A percentile compares a stretch with the other conserved stretches of the same genome.
phyloP scores from a whole-genome alignment of 176 grass and related monocot genomes.

The Paspalum vaginatum region DNA sequence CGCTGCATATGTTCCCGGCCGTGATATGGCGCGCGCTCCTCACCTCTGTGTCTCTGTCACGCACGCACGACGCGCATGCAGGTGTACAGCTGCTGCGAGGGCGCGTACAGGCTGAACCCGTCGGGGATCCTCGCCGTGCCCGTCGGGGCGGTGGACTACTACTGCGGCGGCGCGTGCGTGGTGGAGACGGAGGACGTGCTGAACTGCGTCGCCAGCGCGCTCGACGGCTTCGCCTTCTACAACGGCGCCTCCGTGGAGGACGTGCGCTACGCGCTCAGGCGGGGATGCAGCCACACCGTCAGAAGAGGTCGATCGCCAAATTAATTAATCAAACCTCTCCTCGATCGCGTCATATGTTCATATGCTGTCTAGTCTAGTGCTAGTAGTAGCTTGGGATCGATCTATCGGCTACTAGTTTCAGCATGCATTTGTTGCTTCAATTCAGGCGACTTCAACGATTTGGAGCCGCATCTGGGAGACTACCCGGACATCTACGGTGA shows the following conservation, averaged over 20 bases:
- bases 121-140: slow-evolving; percentile 52
- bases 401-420: not conserved
- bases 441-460: slow-evolving; percentile 57
- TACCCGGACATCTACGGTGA: slow-evolving; percentile 53
- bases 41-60: no score
- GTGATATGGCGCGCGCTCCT: no score
- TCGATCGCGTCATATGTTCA: not conserved
- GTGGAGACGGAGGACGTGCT: slow-evolving; percentile 71
- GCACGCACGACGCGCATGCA: not conserved
- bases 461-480: slow-evolving; percentile 42
- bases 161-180: slow-evolving; percentile 70
- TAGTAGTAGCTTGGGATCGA: no score
- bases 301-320: slow-evolving; percentile 27
- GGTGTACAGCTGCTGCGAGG: slow-evolving; percentile 71
- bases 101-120: slow-evolving; percentile 41
- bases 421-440: not conserved
- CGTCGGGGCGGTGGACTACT: slow-evolving; percentile 35
- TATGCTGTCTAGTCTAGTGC: not conserved
- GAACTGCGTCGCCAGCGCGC: slow-evolving; percentile 57
- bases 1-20: not conserved
- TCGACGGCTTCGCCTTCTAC: slow-evolving; percentile 62
- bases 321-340: no score
- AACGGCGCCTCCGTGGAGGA: slow-evolving; percentile 64
- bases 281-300: slow-evolving; percentile 54
- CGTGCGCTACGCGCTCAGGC: slow-evolving; percentile 47